Evolutionary conservation across 176 grass and related monocot genomes (phyloP).

Genomic region (Elaeis guineensis): DNA sequence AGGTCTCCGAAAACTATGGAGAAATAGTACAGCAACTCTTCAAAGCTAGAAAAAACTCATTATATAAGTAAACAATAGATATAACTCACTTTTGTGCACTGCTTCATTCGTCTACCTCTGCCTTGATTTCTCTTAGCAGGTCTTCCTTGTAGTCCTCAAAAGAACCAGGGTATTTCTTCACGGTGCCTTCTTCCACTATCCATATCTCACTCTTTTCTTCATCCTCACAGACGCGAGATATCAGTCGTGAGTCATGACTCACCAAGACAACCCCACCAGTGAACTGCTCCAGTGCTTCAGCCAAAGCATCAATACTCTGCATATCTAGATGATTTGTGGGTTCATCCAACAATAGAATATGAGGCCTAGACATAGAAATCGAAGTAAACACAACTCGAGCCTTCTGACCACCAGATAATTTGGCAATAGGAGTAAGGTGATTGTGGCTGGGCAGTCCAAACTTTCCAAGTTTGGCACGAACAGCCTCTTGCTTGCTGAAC

Average conservation of each 20-base stretch:
- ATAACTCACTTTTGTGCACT: conserved; percentile 17
- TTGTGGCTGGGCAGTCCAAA: conserved; percentile 96
- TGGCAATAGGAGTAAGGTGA: conserved; percentile 89
- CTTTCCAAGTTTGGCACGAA: conserved; percentile 91
- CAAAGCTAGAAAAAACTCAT: background rate
- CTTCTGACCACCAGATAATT: conserved; percentile 95
- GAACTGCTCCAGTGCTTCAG: conserved; percentile 88
- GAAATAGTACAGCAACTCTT: no score
- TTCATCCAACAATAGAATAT: conserved; percentile 91
- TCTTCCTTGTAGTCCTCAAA: conserved; percentile 99
- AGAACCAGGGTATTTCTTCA: conserved; percentile 57
- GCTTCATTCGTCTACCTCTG: conserved; percentile 67
- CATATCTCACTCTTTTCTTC: conserved; percentile 90
- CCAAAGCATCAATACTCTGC: conserved; percentile 95
- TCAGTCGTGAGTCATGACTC: conserved; percentile 89
- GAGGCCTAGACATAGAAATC: conserved; percentile 92
- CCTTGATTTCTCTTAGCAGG: conserved; percentile 80
- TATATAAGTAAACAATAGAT: conserved; percentile 17
- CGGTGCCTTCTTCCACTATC: conserved; percentile 92
- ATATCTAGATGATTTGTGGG: conserved; percentile 99
- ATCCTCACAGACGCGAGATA: conserved; percentile 86
- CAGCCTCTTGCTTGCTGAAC: conserved; percentile 82
- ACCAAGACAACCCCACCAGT: conserved; percentile 92
- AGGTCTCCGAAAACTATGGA: no score
- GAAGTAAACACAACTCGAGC: conserved; percentile 92